Conservation (phyloP, 1,284 basidiomycete genomes). For the Marasmius oreades region DNA sequence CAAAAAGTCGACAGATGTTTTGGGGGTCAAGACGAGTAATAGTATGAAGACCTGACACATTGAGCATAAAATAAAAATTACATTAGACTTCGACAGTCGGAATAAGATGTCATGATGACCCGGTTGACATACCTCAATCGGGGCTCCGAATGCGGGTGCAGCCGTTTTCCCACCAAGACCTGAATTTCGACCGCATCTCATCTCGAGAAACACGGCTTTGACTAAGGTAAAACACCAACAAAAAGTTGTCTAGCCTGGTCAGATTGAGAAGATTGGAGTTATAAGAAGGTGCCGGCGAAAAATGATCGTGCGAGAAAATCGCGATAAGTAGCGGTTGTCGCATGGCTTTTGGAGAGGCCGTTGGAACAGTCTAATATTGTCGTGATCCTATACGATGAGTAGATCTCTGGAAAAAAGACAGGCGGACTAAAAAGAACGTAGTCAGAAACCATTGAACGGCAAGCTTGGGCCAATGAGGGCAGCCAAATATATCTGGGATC, state of each 20-base stretch:
- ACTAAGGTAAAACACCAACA: background rate
- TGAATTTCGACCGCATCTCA: no score
- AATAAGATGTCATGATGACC: conserved; percentile 5
- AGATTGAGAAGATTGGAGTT: background rate
- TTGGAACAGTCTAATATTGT: background rate
- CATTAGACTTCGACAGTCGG: conserved; percentile 11
- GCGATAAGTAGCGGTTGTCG: conserved; percentile 13
- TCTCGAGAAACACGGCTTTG: background rate
- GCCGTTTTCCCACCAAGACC: background rate
- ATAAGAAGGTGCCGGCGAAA: conserved; percentile 8
- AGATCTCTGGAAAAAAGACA: background rate
- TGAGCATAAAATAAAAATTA: background rate
- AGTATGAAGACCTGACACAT: conserved; percentile 13
- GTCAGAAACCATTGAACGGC: background rate
- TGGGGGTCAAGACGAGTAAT: background rate
- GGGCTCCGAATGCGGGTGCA: background rate
- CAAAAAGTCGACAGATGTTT: background rate
- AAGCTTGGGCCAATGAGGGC: background rate
- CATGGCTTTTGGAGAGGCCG: background rate
- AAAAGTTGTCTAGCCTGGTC: background rate
- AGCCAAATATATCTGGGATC: background rate
- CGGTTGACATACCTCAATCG: background rate
- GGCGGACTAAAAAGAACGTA: background rate
- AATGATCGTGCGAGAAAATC: conserved; percentile 14
- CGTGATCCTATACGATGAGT: background rate